These are phyloP conservation scores for Trametopsis cervina DNA, from an alignment of 768 basidiomycete species.

Conservation along the genomic window DNA sequence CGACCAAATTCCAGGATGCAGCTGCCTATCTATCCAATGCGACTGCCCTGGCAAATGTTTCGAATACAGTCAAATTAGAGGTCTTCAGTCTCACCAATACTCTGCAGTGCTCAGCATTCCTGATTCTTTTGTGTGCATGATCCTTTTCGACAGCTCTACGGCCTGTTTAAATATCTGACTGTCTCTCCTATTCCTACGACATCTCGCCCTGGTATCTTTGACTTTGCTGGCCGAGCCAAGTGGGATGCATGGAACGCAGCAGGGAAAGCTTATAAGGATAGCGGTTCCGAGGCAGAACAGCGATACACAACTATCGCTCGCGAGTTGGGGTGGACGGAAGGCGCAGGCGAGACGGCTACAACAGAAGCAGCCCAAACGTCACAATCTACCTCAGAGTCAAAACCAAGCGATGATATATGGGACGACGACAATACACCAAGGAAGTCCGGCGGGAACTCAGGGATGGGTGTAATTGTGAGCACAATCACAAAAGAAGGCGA, in stretches of 20 bases:
- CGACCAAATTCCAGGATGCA: constrained; percentile 47
- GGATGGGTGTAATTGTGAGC: constrained; percentile 62
- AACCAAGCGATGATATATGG: constrained; percentile 35
- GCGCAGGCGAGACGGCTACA: constrained; percentile 7
- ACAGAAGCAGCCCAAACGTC: not conserved
- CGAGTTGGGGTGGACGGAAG: constrained; percentile 61
- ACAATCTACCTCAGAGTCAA: constrained; percentile 15
- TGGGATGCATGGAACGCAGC: constrained; percentile 76
- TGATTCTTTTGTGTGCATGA: constrained; percentile 3
- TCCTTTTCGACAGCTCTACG: constrained; percentile 56
- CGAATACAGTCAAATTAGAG: constrained; percentile 68
- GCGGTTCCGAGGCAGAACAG: constrained; percentile 42
- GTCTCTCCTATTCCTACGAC: constrained; percentile 46
- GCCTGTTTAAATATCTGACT: constrained; percentile 73
- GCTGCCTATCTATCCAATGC: constrained; percentile 57
- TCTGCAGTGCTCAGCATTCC: constrained; percentile 11
- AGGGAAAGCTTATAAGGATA: constrained; percentile 40
- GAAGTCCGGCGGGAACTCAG: constrained; percentile 24
- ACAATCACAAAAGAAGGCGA: constrained; percentile 36
- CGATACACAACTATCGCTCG: constrained; percentile 66
- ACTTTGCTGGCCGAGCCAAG: constrained; percentile 73
- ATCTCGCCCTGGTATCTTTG: constrained; percentile 68
- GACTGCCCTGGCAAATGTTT: constrained; percentile 45
- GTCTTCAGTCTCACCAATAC: constrained; percentile 31
- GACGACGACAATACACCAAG: constrained; percentile 30